Evolutionary conservation across 2,329 filamentous ascomycete species (phyloP), one percentile per base, ranked within the genome.

Genomic region (Pyrenophora graminea): DNA sequence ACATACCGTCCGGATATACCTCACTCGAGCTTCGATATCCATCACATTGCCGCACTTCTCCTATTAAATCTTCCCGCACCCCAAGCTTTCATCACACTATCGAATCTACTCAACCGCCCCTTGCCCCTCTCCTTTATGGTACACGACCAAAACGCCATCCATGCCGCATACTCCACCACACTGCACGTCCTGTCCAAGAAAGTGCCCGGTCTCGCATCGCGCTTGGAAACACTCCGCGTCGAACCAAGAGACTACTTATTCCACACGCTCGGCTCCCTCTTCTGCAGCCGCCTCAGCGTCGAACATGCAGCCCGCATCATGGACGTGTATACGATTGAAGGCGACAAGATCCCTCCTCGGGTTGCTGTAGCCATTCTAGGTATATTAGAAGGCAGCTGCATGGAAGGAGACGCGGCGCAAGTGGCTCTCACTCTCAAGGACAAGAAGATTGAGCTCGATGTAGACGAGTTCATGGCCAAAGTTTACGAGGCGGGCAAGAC

Each of bases 261-360:
- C 23, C 75, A 80, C 12, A 75, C 89, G 44, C 88, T 90, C 63
- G 81, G 81, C 5, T 79, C 79, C 13, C 75, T 91, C 5, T 89
- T 90, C 67, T 73, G 69, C 45, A 62, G 63, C 2, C 87, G 87
- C 33, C 74, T 90, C 3, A 81, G 82, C 6, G 79, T 91, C 13
- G 89, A 92, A 63, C 82, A 88, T 60, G 87, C 85, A 3, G 83
- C 85, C 1, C 78, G 90, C 2, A 73, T 94, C 10, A 93, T 89
- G 88, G 90, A 95, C 58, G 84, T 93, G 0, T 91, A 90, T 60
- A 85, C 89, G 3, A 91, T 95, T 58, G 90, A 95, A 67, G 89
- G 89, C 21, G 90, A 95, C 58, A 79, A 82, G 1, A 78, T 89
- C 1, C 76, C 92, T 0, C 82, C 93, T 6, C 78, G 89, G 0